Conservation (phyloP, 352 stramenopile genomes). For the Globisporangium paddicum region DNA sequence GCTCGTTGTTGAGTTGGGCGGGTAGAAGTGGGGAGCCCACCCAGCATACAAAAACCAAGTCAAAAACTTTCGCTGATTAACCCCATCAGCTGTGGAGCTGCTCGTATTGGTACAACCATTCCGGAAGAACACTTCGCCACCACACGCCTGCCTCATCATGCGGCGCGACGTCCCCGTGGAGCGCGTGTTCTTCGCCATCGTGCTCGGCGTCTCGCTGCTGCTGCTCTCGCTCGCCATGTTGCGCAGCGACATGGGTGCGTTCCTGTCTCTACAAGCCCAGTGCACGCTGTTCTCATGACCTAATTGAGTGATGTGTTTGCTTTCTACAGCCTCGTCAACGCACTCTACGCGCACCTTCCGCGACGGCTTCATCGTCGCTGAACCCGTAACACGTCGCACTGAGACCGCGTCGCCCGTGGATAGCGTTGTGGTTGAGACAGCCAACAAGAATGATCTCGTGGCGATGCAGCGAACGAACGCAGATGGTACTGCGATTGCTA, state of each 20-base stretch:
- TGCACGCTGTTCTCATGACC: too few relatives aligned
- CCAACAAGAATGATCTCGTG: neutral
- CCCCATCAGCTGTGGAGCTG: neutral
- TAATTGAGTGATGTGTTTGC: neutral
- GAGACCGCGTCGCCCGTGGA: slow-evolving; percentile 18
- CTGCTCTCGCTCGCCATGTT: slow-evolving; percentile 61
- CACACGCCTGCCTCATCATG: slow-evolving; percentile 5
- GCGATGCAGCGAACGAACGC: neutral
- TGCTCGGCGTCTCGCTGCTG: slow-evolving; percentile 45
- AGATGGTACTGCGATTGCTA: neutral
- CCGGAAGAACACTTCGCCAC: neutral
- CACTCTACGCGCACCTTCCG: slow-evolving; percentile 47
- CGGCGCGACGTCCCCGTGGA: slow-evolving; percentile 34
- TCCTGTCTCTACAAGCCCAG: neutral
- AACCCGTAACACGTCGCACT: slow-evolving; percentile 33
- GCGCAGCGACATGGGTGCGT: slow-evolving; percentile 32
- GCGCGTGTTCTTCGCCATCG: slow-evolving; percentile 48
- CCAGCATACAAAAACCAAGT: neutral
- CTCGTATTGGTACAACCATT: neutral
- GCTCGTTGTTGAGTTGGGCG: neutral
- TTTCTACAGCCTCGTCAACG: neutral
- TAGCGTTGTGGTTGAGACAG: neutral
- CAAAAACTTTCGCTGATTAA: neutral
- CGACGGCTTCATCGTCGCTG: slow-evolving; percentile 70
- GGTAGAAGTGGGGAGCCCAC: neutral